Conservation (phyloP, 2,329 filamentous ascomycete species). For the Colletotrichum australisinense region DNA sequence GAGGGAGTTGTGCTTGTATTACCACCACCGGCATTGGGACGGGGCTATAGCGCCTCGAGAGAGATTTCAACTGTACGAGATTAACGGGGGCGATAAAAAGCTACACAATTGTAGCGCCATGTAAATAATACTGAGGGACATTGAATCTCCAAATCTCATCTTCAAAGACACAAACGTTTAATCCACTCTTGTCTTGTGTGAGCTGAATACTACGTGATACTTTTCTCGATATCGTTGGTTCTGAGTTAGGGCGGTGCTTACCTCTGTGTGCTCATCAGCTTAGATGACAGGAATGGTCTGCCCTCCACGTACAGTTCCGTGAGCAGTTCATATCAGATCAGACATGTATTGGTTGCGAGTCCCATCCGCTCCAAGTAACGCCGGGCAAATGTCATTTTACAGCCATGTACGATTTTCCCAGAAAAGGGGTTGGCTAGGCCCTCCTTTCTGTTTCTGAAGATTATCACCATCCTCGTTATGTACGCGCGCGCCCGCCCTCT, state of each 20-base stretch:
- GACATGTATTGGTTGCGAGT: background rate
- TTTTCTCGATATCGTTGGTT: background rate
- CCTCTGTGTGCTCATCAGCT: too few relatives aligned
- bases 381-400: background rate
- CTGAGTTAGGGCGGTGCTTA: too few relatives aligned
- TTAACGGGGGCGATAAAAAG: background rate
- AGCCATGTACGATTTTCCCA: background rate
- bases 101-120: constrained; percentile 20
- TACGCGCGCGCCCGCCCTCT: background rate
- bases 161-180: constrained; percentile 3
- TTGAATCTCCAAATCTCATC: constrained; percentile 26
- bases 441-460: background rate
- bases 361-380: background rate
- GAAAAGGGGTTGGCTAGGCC: background rate
- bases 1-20: constrained; percentile 7
- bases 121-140: constrained; percentile 24
- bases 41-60: background rate
- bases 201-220: background rate
- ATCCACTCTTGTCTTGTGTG: background rate
- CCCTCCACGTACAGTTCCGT: background rate
- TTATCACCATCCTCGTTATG: background rate
- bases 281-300: too few relatives aligned
- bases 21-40: constrained; percentile 7
- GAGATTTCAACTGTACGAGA: background rate
- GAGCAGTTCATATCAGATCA: background rate